A percentile compares a stretch with the other conserved stretches of the same genome.
Conservation (phyloP, 441 rosid genomes). For the Theobroma grandiflorum region DNA sequence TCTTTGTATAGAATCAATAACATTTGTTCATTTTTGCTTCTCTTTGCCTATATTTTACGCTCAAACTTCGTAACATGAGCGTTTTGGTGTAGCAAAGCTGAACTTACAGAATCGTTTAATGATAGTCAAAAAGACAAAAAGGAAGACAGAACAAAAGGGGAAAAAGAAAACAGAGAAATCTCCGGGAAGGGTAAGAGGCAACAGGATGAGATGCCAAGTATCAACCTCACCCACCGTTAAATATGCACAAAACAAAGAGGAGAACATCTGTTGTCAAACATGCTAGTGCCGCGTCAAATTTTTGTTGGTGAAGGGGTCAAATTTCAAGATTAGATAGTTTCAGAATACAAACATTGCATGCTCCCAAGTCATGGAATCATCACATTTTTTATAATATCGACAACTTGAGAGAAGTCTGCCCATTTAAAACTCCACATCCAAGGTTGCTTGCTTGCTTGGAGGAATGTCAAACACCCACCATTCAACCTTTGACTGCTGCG, state of each 20-base stretch:
- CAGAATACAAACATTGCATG: neutral
- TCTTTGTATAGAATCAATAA: slow-evolving; percentile 22
- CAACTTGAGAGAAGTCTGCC: neutral
- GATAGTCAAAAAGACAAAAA: neutral
- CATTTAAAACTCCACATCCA: neutral
- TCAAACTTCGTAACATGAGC: neutral
- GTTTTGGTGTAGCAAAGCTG: too few species aligned
- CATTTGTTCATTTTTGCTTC: neutral
- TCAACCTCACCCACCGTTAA: neutral
- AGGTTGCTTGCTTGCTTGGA: neutral
- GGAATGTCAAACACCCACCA: neutral
- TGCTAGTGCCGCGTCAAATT: neutral
- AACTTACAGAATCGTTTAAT: too few species aligned
- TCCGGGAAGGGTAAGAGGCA: neutral
- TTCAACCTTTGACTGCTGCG: neutral
- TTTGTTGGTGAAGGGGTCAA: neutral
- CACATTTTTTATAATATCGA: neutral
- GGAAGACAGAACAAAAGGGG: too few species aligned
- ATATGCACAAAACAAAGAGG: neutral
- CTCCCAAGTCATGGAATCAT: slow-evolving; percentile 3
- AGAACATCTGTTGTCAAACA: neutral
- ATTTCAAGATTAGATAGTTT: slow-evolving; percentile 1
- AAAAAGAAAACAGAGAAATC: neutral
- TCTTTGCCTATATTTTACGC: neutral
- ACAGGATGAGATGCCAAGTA: neutral